phyloP scores from a whole-genome alignment of 129 eudicot species.

The Calendula officinalis region DNA sequence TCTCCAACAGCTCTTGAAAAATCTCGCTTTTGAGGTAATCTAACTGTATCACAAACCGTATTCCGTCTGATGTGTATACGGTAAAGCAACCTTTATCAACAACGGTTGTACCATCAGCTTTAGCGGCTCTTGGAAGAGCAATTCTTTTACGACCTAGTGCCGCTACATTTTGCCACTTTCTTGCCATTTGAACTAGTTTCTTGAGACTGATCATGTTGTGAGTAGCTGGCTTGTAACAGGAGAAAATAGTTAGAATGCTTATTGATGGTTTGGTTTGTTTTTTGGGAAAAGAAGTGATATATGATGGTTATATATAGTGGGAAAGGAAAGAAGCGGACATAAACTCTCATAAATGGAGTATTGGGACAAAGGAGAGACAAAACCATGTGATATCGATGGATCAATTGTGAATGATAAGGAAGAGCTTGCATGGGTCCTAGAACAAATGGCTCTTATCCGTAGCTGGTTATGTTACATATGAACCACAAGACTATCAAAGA shows the following conservation, averaged over 20 bases:
- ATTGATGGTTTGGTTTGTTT: slow-evolving; percentile 10
- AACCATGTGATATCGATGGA: background rate
- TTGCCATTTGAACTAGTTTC: slow-evolving; percentile 49
- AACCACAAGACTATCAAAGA: too few species aligned
- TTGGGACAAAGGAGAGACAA: slow-evolving; percentile 15
- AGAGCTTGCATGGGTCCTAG: slow-evolving; percentile 12
- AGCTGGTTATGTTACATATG: background rate
- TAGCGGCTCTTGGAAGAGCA: background rate
- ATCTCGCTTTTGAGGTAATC: slow-evolving; percentile 26
- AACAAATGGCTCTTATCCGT: background rate
- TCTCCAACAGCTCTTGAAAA: slow-evolving; percentile 26
- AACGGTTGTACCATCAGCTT: background rate
- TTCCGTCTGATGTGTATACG: slow-evolving; percentile 32
- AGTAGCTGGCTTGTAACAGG: slow-evolving; percentile 9
- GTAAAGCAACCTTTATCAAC: slow-evolving; percentile 36
- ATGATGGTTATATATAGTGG: slow-evolving; percentile 7
- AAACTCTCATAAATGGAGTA: slow-evolving; percentile 2
- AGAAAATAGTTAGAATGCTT: background rate
- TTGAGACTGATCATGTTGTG: slow-evolving; percentile 40
- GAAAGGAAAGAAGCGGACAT: slow-evolving; percentile 4
- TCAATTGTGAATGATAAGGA: background rate
- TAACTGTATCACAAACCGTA: slow-evolving; percentile 20
- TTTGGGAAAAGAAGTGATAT: background rate
- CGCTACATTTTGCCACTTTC: slow-evolving; percentile 41
- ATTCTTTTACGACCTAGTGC: slow-evolving; percentile 12